Percentiles rank a stretch among this genome's conserved stretches.
Evolutionary conservation across 1,284 basidiomycete genomes (phyloP).

Genomic region (Tausonia pullulans): DNA sequence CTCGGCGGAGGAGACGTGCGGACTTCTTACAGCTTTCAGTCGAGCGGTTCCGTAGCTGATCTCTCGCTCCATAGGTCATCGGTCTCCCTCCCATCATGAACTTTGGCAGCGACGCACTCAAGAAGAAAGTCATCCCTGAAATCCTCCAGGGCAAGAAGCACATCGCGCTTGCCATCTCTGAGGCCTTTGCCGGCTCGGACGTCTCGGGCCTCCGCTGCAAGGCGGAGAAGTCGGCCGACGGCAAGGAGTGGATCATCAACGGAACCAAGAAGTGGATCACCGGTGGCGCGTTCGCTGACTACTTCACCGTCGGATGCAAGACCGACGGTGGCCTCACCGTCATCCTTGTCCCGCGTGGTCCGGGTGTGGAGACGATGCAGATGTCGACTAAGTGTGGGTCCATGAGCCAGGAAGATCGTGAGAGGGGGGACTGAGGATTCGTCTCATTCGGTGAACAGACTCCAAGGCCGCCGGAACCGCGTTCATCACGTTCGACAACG

Average conservation of each 20-base stretch:
- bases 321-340: slow-evolving; percentile 69
- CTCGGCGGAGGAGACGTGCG: not conserved
- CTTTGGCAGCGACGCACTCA: slow-evolving; percentile 66
- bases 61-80: slow-evolving; percentile 43
- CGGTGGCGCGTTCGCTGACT: slow-evolving; percentile 48
- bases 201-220: slow-evolving; percentile 71
- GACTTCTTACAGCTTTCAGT: not conserved
- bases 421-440: too few relatives aligned
- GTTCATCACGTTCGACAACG: slow-evolving; percentile 78
- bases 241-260: slow-evolving; percentile 40
- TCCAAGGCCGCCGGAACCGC: slow-evolving; percentile 64
- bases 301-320: slow-evolving; percentile 55
- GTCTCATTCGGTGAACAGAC: slow-evolving; percentile 27
- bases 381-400: slow-evolving; percentile 60
- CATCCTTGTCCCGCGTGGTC: slow-evolving; percentile 62
- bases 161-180: slow-evolving; percentile 69
- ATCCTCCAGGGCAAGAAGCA: slow-evolving; percentile 74
- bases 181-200: slow-evolving; percentile 85
- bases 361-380: slow-evolving; percentile 68
- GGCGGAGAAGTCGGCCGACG: slow-evolving; percentile 71
- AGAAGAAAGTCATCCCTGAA: slow-evolving; percentile 65
- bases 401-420: too few relatives aligned
- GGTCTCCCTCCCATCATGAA: slow-evolving; percentile 64
- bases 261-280: slow-evolving; percentile 87
- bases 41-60: slow-evolving; percentile 43